Percentiles rank a stretch among this genome's conserved stretches.
phyloP scores from a whole-genome alignment of 176 grass and related monocot species.

The Carex cristatella region DNA sequence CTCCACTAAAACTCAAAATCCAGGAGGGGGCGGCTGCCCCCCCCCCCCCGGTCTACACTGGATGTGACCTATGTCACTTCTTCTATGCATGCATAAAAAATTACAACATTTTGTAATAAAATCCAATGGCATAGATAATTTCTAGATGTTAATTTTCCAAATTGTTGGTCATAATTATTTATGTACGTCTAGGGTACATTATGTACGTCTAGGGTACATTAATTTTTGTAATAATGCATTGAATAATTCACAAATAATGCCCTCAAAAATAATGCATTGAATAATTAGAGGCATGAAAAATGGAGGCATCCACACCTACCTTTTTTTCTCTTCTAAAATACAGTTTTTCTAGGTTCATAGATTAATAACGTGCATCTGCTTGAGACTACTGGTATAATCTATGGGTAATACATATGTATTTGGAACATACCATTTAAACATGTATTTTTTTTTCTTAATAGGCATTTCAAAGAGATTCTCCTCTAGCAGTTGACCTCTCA shows the following conservation, averaged over 20 bases:
- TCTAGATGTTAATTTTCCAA: neutral
- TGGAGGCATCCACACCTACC: neutral
- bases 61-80: neutral
- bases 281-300: neutral
- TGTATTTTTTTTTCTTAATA: constrained; percentile 30
- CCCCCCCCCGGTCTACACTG: neutral
- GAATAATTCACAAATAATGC: neutral
- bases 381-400: neutral
- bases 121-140: neutral
- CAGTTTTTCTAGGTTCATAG: neutral
- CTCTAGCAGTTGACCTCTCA: constrained; percentile 69
- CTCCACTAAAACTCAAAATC: no score
- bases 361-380: neutral
- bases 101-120: neutral
- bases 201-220: neutral
- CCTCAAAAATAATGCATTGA: neutral
- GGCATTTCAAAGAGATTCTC: constrained; percentile 91
- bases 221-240: neutral
- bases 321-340: neutral
- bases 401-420: neutral
- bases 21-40: no score
- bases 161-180: neutral
- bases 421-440: neutral
- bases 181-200: neutral
- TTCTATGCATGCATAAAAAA: neutral